phyloP scores from a whole-genome alignment of 2,329 filamentous ascomycete species.

The Graphilbum sp. region DNA sequence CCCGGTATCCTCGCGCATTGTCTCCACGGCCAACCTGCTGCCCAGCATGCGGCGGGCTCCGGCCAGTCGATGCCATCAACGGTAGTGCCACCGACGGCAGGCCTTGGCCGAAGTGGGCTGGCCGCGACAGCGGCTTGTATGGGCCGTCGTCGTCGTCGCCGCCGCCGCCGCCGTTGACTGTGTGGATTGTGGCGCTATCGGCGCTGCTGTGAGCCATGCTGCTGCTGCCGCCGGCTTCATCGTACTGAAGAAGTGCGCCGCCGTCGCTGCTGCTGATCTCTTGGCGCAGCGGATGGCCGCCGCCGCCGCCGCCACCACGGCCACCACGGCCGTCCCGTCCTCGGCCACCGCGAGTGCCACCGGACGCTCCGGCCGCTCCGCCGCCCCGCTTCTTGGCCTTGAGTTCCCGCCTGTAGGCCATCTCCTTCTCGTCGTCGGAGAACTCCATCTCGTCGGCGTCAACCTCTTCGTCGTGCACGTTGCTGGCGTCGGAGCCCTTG shows the following conservation, averaged over 20 bases:
- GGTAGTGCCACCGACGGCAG: too few species aligned
- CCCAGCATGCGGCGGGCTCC: too few species aligned
- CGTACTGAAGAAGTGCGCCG: neutral
- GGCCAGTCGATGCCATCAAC: too few species aligned
- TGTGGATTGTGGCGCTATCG: too few species aligned
- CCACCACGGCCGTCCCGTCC: conserved; percentile 20
- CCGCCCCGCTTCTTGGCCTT: conserved; percentile 47
- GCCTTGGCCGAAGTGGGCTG: conserved; percentile 41
- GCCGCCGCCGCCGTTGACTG: too few species aligned
- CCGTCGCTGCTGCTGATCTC: neutral
- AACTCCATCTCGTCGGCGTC: conserved; percentile 81
- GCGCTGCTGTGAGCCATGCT: conserved; percentile 54
- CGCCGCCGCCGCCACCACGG: conserved; percentile 12
- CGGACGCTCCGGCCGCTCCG: too few species aligned
- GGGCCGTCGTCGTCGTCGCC: conserved; percentile 47
- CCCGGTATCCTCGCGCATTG: too few species aligned
- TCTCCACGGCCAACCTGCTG: too few species aligned
- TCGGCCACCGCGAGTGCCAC: conserved; percentile 14
- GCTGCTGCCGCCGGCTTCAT: conserved; percentile 15
- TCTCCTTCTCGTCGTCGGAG: conserved; percentile 90
- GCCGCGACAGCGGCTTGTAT: conserved; percentile 56
- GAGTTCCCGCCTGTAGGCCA: conserved; percentile 54
- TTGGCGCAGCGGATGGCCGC: conserved; percentile 21
- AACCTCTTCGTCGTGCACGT: conserved; percentile 85
- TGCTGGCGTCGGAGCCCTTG: conserved; percentile 89